Evolutionary conservation across 306 rosid genomes (phyloP).

Genomic region (Aeschynomene evenia): DNA sequence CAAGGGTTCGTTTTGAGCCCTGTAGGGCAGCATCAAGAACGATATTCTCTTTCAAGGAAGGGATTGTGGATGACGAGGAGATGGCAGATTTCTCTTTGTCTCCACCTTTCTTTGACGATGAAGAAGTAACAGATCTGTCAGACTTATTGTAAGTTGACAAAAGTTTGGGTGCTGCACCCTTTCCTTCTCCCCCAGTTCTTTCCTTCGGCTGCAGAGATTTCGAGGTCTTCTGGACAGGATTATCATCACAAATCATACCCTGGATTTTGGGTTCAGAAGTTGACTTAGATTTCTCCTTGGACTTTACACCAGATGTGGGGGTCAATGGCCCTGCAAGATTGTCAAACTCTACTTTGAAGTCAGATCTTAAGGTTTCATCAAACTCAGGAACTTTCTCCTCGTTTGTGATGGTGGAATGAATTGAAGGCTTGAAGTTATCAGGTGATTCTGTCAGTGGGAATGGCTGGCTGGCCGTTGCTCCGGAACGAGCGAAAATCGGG

Average conservation of each 20-base stretch:
- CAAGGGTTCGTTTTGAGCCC: slow-evolving; percentile 70
- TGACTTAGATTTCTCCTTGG: slow-evolving; percentile 36
- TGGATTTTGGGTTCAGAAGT: slow-evolving; percentile 36
- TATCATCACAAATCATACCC: slow-evolving; percentile 32
- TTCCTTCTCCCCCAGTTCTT: slow-evolving; percentile 30
- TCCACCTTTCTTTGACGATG: slow-evolving; percentile 52
- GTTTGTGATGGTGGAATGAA: slow-evolving; percentile 38
- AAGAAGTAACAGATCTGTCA: slow-evolving; percentile 21
- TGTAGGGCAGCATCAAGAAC: slow-evolving; percentile 70
- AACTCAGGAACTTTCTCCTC: slow-evolving; percentile 55
- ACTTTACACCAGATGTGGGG: slow-evolving; percentile 29
- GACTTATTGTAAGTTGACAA: slow-evolving; percentile 30
- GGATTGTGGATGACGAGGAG: slow-evolving; percentile 33
- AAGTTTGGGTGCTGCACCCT: slow-evolving; percentile 18
- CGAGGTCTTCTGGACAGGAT: slow-evolving; percentile 38
- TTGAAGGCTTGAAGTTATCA: slow-evolving; percentile 59
- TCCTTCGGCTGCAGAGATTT: slow-evolving; percentile 44
- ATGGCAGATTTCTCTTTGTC: slow-evolving; percentile 50
- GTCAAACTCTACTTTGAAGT: slow-evolving; percentile 41
- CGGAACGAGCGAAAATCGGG: slow-evolving; percentile 48
- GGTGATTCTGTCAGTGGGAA: slow-evolving; percentile 61
- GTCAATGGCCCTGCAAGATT: slow-evolving; percentile 29
- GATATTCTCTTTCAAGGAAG: slow-evolving; percentile 61
- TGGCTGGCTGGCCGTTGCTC: slow-evolving; percentile 47
- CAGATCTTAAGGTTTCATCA: slow-evolving; percentile 49